Evolutionary conservation across 2,329 filamentous ascomycete species (phyloP).

Genomic region (Talaromyces pinophilus): DNA sequence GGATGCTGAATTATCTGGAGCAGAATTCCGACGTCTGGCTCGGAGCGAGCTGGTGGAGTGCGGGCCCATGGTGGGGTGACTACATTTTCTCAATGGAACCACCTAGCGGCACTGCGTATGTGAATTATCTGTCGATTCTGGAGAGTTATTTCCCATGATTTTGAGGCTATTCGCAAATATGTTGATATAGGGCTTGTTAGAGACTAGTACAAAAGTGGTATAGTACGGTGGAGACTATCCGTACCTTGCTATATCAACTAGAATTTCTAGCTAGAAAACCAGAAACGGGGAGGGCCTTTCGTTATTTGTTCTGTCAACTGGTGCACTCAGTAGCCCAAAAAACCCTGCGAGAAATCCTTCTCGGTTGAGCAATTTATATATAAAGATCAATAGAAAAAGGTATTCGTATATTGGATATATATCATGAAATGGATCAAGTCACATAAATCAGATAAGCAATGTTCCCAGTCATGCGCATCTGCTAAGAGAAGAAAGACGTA

Average conservation of each 20-base stretch:
- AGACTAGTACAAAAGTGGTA: not conserved
- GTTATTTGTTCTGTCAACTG: not conserved
- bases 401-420: not conserved
- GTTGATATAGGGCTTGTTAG: not conserved
- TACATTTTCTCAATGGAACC: constrained; percentile 57
- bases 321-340: not conserved
- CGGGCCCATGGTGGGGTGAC: constrained; percentile 53
- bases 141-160: not conserved
- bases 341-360: not conserved
- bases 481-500: not conserved
- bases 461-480: not conserved
- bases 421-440: not conserved
- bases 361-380: not conserved
- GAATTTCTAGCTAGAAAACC: no score
- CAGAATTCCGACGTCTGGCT: constrained; percentile 56
- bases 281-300: not conserved
- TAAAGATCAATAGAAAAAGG: not conserved
- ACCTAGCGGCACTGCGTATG: constrained; percentile 35
- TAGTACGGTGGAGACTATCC: not conserved
- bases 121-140: not conserved
- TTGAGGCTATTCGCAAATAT: not conserved
- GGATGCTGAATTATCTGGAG: constrained; percentile 52
- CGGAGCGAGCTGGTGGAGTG: constrained; percentile 58
- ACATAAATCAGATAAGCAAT: not conserved
- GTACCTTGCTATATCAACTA: not conserved